Conservation (phyloP, 2,329 filamentous ascomycete genomes). For the Hysterium pulicare region DNA sequence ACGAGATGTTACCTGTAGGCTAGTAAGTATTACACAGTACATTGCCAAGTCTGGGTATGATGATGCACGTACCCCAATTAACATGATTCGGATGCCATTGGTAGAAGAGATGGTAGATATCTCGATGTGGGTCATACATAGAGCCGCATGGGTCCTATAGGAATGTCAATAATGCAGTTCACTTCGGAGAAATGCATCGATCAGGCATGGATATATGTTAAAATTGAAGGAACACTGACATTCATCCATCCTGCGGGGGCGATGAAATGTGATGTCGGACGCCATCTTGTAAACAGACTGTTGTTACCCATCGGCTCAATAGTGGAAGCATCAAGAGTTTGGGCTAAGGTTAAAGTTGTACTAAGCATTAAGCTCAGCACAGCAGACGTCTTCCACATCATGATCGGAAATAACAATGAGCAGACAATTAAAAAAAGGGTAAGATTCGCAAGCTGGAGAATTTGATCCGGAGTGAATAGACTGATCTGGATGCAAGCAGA, state of each 20-base stretch:
- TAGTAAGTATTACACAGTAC: conserved; percentile 6
- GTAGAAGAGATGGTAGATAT: conserved; percentile 53
- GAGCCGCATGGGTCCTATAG: conserved; percentile 48
- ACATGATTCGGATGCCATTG: conserved; percentile 51
- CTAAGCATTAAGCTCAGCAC: background rate
- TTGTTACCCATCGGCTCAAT: conserved; percentile 42
- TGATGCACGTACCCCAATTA: conserved; percentile 37
- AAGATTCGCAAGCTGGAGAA: too few species aligned
- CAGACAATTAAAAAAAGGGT: too few species aligned
- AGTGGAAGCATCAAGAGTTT: background rate
- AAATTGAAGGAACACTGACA: conserved; percentile 13
- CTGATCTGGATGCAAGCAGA: too few species aligned
- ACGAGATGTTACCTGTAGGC: conserved; percentile 36
- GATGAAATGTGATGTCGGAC: conserved; percentile 45
- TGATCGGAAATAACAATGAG: background rate
- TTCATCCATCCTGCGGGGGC: conserved; percentile 51
- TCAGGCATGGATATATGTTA: too few species aligned
- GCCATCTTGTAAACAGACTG: conserved; percentile 48
- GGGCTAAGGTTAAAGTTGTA: background rate
- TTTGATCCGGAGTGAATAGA: too few species aligned
- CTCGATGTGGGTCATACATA: conserved; percentile 48
- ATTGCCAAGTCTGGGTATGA: background rate
- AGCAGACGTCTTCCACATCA: background rate
- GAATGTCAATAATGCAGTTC: conserved; percentile 1
- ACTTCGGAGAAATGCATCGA: background rate